Base-by-base conservation (phyloP, 148 eudicot species). In the Spergularia marina region DNA sequence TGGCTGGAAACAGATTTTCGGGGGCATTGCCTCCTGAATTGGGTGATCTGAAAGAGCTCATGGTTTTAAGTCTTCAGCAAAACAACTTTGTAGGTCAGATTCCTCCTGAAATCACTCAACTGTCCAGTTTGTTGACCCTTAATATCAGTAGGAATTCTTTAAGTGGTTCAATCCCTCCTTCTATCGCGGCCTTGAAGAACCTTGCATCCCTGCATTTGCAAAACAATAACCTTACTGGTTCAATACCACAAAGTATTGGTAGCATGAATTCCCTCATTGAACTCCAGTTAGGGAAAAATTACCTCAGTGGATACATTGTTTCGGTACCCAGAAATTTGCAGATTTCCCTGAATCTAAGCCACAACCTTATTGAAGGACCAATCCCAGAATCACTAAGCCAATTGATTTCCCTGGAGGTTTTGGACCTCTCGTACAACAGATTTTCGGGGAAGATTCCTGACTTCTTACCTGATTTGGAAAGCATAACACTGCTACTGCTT, bases 351-450 rank as follows among this genome's bases (percentile, higher is more conserved):
- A 94, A 91, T 79, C 89, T 94, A 70, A 91, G 97, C 79, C 73
- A 72, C 81, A 94, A 94, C 71, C 81, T 34, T 34, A 90, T 91
- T 74, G 61, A 62, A 65, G 98, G 90, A 21, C 76, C 30, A 12
- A 88, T 94, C 55, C 97, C 97, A 3, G 10, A 21, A 10, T 64
- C 76, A 39, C 75, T 91, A 12, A 60, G 70, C n/a, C 61, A n/a
- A 64, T 76, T 89, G 64, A 10, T 7, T 17, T 59, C 20, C 17
- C 49, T 91, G 51, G 89, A 94, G 75, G 83, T 91, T 14, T 53
- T 94, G 81, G 98, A 94, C 79, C 95, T 91, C 5, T 94, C 97
- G 6, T 76, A 86, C 81, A 94, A 94, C 70, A 75, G 67, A 20
- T 90, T 94, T 74, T 71, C 77, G 4, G 95, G 97, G 55, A 41